phyloP scores from a whole-genome alignment of 305 asterid species.

The Withania somnifera region DNA sequence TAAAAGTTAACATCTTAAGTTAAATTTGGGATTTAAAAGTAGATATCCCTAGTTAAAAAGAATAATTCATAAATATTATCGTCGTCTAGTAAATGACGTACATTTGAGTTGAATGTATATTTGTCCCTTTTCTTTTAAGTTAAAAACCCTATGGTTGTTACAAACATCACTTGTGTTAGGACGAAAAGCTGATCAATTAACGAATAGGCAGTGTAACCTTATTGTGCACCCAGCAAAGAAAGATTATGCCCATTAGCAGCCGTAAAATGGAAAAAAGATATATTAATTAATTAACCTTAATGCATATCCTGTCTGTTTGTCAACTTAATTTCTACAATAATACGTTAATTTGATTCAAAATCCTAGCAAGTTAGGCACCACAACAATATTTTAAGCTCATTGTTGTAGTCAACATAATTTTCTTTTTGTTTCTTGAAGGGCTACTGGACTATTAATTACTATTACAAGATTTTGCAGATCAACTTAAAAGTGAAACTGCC shows the following conservation, averaged over 20 bases:
- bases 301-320: background rate
- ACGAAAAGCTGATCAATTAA: background rate
- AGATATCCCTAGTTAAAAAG: too few species aligned
- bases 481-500: background rate
- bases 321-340: background rate
- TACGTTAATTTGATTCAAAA: background rate
- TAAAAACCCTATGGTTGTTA: background rate
- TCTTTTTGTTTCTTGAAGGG: background rate
- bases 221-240: background rate
- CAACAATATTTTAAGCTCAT: too few species aligned
- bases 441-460: too few species aligned
- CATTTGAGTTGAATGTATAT: too few species aligned
- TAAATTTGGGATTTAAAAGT: background rate
- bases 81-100: too few species aligned
- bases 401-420: background rate
- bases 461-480: background rate
- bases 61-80: too few species aligned
- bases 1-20: background rate
- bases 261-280: background rate
- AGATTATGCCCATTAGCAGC: background rate
- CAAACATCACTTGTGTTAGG: background rate
- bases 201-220: background rate
- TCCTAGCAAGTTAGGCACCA: background rate
- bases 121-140: too few species aligned
- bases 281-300: background rate